Conservation (phyloP, 441 rosid genomes). For the Mallotus repandus region DNA sequence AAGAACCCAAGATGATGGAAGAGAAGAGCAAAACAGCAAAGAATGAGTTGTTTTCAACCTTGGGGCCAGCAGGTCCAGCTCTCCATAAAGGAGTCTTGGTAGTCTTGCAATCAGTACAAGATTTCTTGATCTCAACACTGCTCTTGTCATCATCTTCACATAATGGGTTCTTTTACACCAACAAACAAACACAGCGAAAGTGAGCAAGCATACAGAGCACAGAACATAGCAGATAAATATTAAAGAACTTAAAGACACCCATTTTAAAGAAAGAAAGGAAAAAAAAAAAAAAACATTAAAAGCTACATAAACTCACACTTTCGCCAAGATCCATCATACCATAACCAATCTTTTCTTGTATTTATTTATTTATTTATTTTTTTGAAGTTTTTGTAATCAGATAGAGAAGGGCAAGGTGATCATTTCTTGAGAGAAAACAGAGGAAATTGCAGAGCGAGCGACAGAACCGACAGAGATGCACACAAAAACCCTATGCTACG, state of each 20-base stretch:
- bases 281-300: neutral
- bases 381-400: too few species aligned
- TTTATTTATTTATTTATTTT: too few species aligned
- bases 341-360: conserved; percentile 1
- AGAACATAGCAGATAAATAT: neutral
- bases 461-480: conserved; percentile 6
- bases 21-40: neutral
- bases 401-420: neutral
- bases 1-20: neutral
- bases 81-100: conserved; percentile 92
- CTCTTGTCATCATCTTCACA: conserved; percentile 13
- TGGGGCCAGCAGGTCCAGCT: conserved; percentile 92
- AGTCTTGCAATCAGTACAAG: conserved; percentile 69
- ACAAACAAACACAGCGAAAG: neutral
- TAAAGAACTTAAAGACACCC: neutral
- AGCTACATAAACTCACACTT: conserved; percentile 11
- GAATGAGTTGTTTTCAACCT: conserved; percentile 37
- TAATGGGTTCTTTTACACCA: conserved; percentile 27
- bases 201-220: neutral
- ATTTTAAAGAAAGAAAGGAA: neutral
- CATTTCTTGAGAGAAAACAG: neutral
- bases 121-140: conserved; percentile 37
- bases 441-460: neutral
- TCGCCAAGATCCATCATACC: conserved; percentile 24
- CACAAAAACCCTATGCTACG: neutral